phyloP scores from a whole-genome alignment of 192 early-diverging fungal genomes.

The Dimargaris cristalligena region DNA sequence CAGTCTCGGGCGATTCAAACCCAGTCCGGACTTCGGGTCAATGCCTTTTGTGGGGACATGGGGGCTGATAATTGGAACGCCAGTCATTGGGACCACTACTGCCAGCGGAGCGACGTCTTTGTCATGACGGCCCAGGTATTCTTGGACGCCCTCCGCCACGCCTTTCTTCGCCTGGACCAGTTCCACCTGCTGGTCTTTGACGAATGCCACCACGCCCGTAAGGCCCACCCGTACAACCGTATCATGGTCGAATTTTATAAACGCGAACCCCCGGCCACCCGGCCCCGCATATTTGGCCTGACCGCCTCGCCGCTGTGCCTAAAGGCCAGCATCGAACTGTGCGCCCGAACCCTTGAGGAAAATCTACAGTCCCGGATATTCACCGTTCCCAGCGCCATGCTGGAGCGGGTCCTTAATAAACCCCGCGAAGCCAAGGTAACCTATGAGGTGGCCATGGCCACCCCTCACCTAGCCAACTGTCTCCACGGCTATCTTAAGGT shows the following conservation, averaged over 20 bases:
- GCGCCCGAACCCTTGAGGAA: slow-evolving; percentile 33
- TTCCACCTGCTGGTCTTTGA: slow-evolving; percentile 84
- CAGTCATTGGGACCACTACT: slow-evolving; percentile 38
- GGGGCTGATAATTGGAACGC: slow-evolving; percentile 42
- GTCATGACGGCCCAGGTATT: slow-evolving; percentile 83
- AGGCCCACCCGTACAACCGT: slow-evolving; percentile 53
- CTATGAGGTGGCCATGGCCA: slow-evolving; percentile 31
- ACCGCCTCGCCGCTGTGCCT: slow-evolving; percentile 71
- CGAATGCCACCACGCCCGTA: slow-evolving; percentile 79
- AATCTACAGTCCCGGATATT: slow-evolving; percentile 38
- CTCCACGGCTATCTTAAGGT: slow-evolving; percentile 26
- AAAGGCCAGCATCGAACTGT: slow-evolving; percentile 15
- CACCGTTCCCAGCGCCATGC: slow-evolving; percentile 21
- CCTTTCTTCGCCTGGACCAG: slow-evolving; percentile 41
- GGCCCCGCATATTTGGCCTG: slow-evolving; percentile 82
- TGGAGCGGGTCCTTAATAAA: slow-evolving; percentile 16
- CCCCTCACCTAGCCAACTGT: slow-evolving; percentile 20
- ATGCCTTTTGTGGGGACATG: slow-evolving; percentile 47
- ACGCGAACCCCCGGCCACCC: slow-evolving; percentile 18
- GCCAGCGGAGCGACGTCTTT: slow-evolving; percentile 45
- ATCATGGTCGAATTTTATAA: slow-evolving; percentile 76
- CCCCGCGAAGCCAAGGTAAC: slow-evolving; percentile 27
- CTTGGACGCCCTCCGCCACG: slow-evolving; percentile 54
- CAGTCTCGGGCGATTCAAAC: slow-evolving; percentile 59
- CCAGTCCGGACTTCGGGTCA: slow-evolving; percentile 45